Base-by-base conservation (phyloP, 129 eudicot species). In the Kitagawia praeruptora region DNA sequence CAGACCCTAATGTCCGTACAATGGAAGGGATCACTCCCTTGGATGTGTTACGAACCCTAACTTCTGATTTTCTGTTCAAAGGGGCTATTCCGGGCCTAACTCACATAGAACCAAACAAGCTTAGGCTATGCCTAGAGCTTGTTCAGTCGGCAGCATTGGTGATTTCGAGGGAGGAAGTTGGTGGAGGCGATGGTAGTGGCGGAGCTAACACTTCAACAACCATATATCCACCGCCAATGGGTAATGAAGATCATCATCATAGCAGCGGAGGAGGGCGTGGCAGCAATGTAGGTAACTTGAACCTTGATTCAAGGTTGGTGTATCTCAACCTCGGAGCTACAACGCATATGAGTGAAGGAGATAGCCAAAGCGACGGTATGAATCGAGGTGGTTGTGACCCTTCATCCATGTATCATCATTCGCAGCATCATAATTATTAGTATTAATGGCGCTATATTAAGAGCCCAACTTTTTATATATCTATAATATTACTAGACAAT, bases 71-170 rank as follows among this genome's bases (percentile, higher is more conserved):
- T 74, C 71, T 95, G 0, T 92, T 95, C 80, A 95, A 95, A 80
- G 99, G 99, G 18, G 97, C 96, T 0, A 89, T 95, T 4, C 99
- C 96, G 0, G 99, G 99, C 5, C 41, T 92, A 71, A 83, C 91
- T 21, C 97, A 90, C 54, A 86, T 95, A 27, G 99, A 95, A 80
- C 99, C 99, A 18, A 95, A 95, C 71, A 95, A 95, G 83, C 94
- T 95, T 31, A 75, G 99, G 89, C 94, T 95, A 14, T 95, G 99
- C 76, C 86, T 95, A 1, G 99, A 95, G 86, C 88, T 95, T 0
- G 99, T 95, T 48, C 99, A 95, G 34, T 92, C 97, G 1, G 99
- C 99, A 0, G 99, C 99, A n/a, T 85, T 95, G 93, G 99, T 95
- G 75, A 95, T 95, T 16, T 95, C 96, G 0, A 83, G 97, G 27